A percentile compares a stretch with the other conserved stretches of the same genome.
These are phyloP conservation scores for Mycosphaerella sp. DNA, from an alignment of 2,329 filamentous ascomycete genomes.

Conservation along the genomic window DNA sequence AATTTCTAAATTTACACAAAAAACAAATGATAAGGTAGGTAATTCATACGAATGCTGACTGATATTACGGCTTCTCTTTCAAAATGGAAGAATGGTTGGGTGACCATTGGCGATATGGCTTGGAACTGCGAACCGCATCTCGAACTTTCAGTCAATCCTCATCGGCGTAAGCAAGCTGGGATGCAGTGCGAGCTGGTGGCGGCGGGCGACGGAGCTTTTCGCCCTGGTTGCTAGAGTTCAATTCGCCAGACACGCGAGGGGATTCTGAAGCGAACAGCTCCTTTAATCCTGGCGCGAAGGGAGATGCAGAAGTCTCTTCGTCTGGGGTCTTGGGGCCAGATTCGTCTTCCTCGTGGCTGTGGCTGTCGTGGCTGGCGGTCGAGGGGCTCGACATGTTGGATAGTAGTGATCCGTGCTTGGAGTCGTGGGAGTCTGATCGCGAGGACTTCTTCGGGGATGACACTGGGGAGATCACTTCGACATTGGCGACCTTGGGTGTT, in stretches of 20 bases:
- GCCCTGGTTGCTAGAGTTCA: background rate
- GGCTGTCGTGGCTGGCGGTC: background rate
- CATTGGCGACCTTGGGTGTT: slow-evolving; percentile 6
- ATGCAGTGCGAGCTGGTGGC: slow-evolving; percentile 3
- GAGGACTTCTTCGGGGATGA: background rate
- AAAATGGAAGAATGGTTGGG: background rate
- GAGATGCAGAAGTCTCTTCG: slow-evolving; percentile 1
- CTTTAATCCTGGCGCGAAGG: slow-evolving; percentile 1
- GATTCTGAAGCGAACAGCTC: slow-evolving; percentile 1
- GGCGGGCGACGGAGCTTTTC: slow-evolving; percentile 7
- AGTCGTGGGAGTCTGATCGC: slow-evolving; percentile 1
- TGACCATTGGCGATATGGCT: background rate
- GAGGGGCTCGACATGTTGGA: slow-evolving; percentile 3
- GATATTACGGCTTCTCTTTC: no score
- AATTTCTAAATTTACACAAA: no score
- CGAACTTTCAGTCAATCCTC: slow-evolving; percentile 11
- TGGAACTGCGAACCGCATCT: slow-evolving; percentile 3
- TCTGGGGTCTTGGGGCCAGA: background rate
- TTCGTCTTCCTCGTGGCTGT: slow-evolving; percentile 5
- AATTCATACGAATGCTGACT: no score
- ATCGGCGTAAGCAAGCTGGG: slow-evolving; percentile 4
- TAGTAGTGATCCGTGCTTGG: background rate
- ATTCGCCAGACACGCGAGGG: background rate
- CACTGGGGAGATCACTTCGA: slow-evolving; percentile 2
- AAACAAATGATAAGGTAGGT: no score